Percentiles rank a stretch among this genome's conserved stretches.
Conservation (phyloP, 2,329 filamentous ascomycete species). For the Cladosporium sp. region DNA sequence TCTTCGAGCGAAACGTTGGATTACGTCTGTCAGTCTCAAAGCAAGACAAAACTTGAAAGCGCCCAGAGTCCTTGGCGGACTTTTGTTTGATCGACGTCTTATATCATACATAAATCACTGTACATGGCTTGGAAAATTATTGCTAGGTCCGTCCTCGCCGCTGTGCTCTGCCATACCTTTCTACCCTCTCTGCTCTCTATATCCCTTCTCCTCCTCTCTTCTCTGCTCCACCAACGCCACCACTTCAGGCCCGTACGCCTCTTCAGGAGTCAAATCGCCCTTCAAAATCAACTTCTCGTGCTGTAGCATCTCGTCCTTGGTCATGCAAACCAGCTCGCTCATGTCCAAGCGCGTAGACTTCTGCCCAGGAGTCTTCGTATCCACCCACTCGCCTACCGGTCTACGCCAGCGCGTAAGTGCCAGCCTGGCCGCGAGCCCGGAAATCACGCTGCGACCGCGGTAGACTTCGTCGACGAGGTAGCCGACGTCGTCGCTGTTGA, state of each 20-base stretch:
- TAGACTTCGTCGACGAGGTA: conserved; percentile 91
- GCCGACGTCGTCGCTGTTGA: conserved; percentile 77
- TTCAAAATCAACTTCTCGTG: conserved; percentile 81
- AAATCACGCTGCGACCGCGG: conserved; percentile 77
- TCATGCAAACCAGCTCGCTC: conserved; percentile 82
- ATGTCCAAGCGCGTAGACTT: conserved; percentile 70
- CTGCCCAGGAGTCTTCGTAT: conserved; percentile 69
- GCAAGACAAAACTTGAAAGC: no score
- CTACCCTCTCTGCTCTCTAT: conserved; percentile 13
- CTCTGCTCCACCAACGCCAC: conserved; percentile 67
- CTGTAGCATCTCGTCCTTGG: conserved; percentile 78
- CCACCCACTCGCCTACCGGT: conserved; percentile 63
- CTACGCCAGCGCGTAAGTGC: conserved; percentile 78
- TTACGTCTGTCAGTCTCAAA: no score
- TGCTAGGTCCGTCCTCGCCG: no score
- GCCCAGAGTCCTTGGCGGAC: no score
- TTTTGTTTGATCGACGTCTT: no score
- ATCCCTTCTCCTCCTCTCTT: conserved; percentile 60
- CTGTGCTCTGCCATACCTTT: background rate
- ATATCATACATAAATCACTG: no score
- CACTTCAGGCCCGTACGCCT: conserved; percentile 71
- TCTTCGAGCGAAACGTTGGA: no score
- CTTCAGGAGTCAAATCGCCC: conserved; percentile 64
- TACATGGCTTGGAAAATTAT: no score
- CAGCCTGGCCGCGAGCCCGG: conserved; percentile 75